These are phyloP conservation scores for Coemansia guatemalensis DNA, from an alignment of 192 early-diverging fungal genomes.

Conservation along the genomic window DNA sequence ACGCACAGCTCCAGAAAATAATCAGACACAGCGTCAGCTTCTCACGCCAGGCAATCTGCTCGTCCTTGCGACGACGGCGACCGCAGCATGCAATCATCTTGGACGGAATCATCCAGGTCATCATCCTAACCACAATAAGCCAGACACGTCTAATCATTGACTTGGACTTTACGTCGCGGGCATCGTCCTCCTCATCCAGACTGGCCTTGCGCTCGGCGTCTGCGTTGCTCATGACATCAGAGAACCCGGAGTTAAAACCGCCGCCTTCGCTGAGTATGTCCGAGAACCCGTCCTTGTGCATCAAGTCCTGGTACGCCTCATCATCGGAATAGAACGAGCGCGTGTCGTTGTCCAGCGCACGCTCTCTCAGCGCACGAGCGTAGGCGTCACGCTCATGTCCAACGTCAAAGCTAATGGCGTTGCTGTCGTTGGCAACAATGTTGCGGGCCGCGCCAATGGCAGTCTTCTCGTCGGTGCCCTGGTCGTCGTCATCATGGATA, in stretches of 20 bases:
- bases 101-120: slow-evolving; percentile 69
- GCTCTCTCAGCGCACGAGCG: slow-evolving; percentile 27
- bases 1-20: slow-evolving; percentile 69
- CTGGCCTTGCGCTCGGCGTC: slow-evolving; percentile 22
- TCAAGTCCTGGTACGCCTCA: slow-evolving; percentile 46
- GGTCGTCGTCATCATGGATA: slow-evolving; percentile 18
- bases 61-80: slow-evolving; percentile 70
- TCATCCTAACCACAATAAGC: slow-evolving; percentile 71
- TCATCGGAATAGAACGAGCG: slow-evolving; percentile 54
- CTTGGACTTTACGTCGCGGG: slow-evolving; percentile 39
- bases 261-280: slow-evolving; percentile 44
- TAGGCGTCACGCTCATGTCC: slow-evolving; percentile 24
- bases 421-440: slow-evolving; percentile 9
- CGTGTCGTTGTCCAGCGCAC: slow-evolving; percentile 41
- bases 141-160: slow-evolving; percentile 69
- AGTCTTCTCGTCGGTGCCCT: slow-evolving; percentile 32
- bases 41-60: slow-evolving; percentile 93
- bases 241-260: slow-evolving; percentile 44
- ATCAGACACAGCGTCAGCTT: slow-evolving; percentile 87
- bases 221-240: slow-evolving; percentile 35
- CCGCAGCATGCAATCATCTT: slow-evolving; percentile 65
- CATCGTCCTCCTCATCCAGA: slow-evolving; percentile 40
- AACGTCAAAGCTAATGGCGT: slow-evolving; percentile 31
- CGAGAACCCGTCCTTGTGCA: slow-evolving; percentile 52
- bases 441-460: slow-evolving; percentile 19